Conservation (phyloP, 805 yeast genomes). For the Wickerhamomyces kurtzmanii region DNA sequence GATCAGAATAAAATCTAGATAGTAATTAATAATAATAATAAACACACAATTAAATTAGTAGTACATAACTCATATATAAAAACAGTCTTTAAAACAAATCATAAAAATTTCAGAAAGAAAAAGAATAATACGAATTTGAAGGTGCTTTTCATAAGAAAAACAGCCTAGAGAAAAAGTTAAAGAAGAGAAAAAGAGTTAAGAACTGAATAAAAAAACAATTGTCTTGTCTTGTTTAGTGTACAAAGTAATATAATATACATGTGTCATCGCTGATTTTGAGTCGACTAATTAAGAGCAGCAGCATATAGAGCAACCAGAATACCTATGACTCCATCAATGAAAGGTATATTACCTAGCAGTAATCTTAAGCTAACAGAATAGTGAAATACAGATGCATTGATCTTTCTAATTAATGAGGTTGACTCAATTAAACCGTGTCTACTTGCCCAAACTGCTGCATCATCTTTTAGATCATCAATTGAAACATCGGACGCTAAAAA, state of each 20-base stretch:
- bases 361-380: constrained; percentile 15
- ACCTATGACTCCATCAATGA: constrained; percentile 17
- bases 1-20: too few relatives aligned
- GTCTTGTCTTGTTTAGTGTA: too few relatives aligned
- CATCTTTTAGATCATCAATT: constrained; percentile 17
- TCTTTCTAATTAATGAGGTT: constrained; percentile 6
- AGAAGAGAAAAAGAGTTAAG: too few relatives aligned
- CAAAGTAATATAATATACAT: neutral
- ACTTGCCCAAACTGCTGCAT: constrained; percentile 18
- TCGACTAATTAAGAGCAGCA: constrained; percentile 12
- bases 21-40: too few relatives aligned
- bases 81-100: too few relatives aligned
- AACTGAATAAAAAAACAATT: too few relatives aligned
- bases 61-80: too few relatives aligned
- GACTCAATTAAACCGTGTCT: constrained; percentile 13
- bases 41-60: too few relatives aligned
- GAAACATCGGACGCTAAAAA: constrained; percentile 17
- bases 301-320: constrained; percentile 25
- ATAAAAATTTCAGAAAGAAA: too few relatives aligned
- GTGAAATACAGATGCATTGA: constrained; percentile 14
- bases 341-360: constrained; percentile 24
- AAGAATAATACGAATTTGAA: too few relatives aligned
- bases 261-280: constrained; percentile 1
- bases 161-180: too few relatives aligned
- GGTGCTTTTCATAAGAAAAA: too few relatives aligned